phyloP scores from a whole-genome alignment of 495 filamentous ascomycete genomes.

The Daldinia vernicosa region DNA sequence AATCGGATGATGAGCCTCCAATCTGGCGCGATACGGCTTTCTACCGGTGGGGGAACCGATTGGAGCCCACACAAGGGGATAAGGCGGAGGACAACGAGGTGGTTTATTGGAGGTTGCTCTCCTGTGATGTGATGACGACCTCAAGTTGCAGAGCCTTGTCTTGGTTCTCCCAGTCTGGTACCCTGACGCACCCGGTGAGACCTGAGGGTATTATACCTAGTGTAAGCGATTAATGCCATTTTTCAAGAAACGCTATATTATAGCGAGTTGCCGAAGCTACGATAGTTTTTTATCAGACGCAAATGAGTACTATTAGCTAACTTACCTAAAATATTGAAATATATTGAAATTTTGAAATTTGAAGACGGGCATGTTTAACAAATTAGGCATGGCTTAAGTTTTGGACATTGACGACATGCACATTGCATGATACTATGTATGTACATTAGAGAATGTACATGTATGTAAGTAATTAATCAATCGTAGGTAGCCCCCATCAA shows the following conservation, averaged over 20 bases:
- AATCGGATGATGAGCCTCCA: constrained; percentile 36
- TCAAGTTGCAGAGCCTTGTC: constrained; percentile 27
- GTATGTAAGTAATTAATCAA: constrained; percentile 1
- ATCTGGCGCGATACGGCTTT: constrained; percentile 27
- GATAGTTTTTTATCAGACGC: background rate
- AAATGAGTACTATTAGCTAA: background rate
- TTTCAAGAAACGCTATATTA: background rate
- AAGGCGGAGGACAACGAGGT: constrained; percentile 27
- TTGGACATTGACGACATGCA: too few relatives aligned
- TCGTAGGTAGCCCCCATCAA: background rate
- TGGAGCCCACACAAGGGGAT: constrained; percentile 37
- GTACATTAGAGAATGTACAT: background rate
- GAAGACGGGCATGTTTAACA: too few relatives aligned
- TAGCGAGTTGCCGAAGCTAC: background rate
- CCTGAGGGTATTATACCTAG: constrained; percentile 15
- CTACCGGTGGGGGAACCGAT: constrained; percentile 38
- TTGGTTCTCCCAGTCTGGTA: constrained; percentile 18
- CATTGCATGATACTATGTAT: too few relatives aligned
- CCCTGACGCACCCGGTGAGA: constrained; percentile 18
- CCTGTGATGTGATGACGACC: constrained; percentile 36
- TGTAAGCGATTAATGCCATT: constrained; percentile 6
- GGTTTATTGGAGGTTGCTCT: constrained; percentile 7
- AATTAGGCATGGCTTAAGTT: too few relatives aligned
- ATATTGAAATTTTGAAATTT: too few relatives aligned
- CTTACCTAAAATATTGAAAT: too few relatives aligned